Evolutionary conservation across 768 basidiomycete genomes (phyloP), one percentile per base, ranked within the genome.

Genomic region (Leccinum subgranulosum): DNA sequence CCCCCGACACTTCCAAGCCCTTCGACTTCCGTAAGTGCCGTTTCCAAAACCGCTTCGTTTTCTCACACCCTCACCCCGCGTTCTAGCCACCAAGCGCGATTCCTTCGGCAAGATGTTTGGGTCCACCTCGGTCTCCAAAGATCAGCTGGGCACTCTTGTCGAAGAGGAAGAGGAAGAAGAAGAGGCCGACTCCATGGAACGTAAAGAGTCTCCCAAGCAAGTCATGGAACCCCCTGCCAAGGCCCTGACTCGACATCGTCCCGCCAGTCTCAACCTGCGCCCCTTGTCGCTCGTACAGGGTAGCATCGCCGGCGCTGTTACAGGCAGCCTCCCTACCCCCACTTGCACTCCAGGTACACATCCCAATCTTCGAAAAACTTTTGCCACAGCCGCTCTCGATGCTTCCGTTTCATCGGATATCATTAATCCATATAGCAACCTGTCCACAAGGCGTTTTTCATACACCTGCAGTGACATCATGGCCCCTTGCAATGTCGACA

Each of bases 81-180:
- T 19, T 39, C 17, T 61, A 89, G 87, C 86, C 52, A 76, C 79
- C 39, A 88, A 92, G 73, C 85, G 92, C 12, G 91, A 94, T 69
- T 93, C 92, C 0, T 88, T 92, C 71, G 77, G 81, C 51, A 92
- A 88, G 72, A 80, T 86, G 63, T 78, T 87, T 60, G 75, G 78
- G 15, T 63, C 81, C 17, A 79, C 86, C 2, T 81, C 83, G 1
- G 81, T 82, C 11, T 79, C 85, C 52, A 92, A 90, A 69, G 91
- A 92, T 69, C 83, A 87, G 63, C 79, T 93, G 11, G 82, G 84
- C 58, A 92, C 91, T 17, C 78, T 93, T 28, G 75, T 94, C 31
- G 92, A 92, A 66, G 92, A 94, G 55, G 92, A 93, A 53, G 91
- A 94, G 51, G 92, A 92, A 43, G 92, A 93, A 25, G 89, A 92